phyloP scores from a whole-genome alignment of 179 eudicot genomes.

The Silene coronaria region DNA sequence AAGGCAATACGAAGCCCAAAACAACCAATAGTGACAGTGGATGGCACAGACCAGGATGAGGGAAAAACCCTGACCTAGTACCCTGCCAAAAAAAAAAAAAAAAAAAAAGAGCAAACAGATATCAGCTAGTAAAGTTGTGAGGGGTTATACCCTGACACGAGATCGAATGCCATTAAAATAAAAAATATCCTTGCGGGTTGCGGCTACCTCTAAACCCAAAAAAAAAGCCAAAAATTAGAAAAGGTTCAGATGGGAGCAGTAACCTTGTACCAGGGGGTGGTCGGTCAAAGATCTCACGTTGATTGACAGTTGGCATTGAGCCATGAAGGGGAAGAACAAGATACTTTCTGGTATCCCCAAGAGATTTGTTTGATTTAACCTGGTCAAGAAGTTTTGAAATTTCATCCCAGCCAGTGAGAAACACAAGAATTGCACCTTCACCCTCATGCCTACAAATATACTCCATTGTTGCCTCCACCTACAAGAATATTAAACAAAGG shows the following conservation, averaged over 20 bases:
- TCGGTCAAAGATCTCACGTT: constrained; percentile 91
- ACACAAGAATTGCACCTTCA: constrained; percentile 87
- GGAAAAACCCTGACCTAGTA: not conserved
- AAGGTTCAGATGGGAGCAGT: constrained; percentile 8
- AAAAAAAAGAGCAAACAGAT: not conserved
- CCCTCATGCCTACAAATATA: constrained; percentile 72
- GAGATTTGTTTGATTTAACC: constrained; percentile 51
- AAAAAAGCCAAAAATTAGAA: not conserved
- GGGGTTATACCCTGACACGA: not conserved
- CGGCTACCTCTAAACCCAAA: not conserved
- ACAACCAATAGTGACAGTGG: not conserved
- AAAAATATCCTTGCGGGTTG: not conserved
- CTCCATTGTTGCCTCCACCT: constrained; percentile 91
- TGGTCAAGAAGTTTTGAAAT: constrained; percentile 82
- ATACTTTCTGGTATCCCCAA: constrained; percentile 65
- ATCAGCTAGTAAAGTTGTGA: not conserved
- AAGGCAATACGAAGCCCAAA: not conserved
- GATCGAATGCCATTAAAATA: not conserved
- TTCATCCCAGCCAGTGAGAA: constrained; percentile 99
- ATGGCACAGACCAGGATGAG: not conserved
- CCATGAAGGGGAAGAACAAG: constrained; percentile 92
- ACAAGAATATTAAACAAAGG: constrained; percentile 16
- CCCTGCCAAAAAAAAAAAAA: not conserved
- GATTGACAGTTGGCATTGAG: constrained; percentile 92
- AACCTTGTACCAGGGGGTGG: constrained; percentile 73